Percentiles rank a stretch among this genome's conserved stretches.
phyloP scores from a whole-genome alignment of 371 early-diverging fungal species.

The Zychaea mexicana region DNA sequence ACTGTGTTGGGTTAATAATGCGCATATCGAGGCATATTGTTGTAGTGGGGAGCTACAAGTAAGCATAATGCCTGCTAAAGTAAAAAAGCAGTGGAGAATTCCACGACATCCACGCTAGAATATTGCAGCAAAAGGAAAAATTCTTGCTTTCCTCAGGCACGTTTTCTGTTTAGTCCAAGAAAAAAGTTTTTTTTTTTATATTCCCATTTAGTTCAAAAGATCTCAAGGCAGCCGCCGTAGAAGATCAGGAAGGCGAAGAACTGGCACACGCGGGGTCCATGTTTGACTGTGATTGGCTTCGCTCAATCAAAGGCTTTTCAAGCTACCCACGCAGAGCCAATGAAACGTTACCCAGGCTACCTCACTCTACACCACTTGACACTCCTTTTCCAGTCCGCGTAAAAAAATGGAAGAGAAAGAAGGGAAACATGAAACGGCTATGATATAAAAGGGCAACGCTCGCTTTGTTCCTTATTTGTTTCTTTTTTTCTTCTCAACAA shows the following conservation, averaged over 20 bases:
- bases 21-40: not conserved
- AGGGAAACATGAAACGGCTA: no score
- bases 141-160: not conserved
- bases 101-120: no score
- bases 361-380: conserved; percentile 23
- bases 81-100: no score
- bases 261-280: not conserved
- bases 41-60: no score
- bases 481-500: conserved; percentile 1
- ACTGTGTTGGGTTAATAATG: not conserved
- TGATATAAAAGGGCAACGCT: no score
- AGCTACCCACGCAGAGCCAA: conserved; percentile 6
- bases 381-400: conserved; percentile 1
- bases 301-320: not conserved
- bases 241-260: conserved; percentile 3
- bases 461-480: conserved; percentile 1
- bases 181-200: no score
- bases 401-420: conserved; percentile 8
- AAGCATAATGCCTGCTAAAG: not conserved
- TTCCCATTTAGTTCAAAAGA: conserved; percentile 46
- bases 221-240: conserved; percentile 25
- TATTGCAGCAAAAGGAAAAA: not conserved
- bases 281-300: conserved; percentile 11
- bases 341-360: conserved; percentile 8
- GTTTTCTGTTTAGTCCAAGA: not conserved